Percentiles rank a stretch among this genome's conserved stretches.
phyloP scores from a whole-genome alignment of 192 early-diverging fungal genomes.

The Ambispora gerdemannii region DNA sequence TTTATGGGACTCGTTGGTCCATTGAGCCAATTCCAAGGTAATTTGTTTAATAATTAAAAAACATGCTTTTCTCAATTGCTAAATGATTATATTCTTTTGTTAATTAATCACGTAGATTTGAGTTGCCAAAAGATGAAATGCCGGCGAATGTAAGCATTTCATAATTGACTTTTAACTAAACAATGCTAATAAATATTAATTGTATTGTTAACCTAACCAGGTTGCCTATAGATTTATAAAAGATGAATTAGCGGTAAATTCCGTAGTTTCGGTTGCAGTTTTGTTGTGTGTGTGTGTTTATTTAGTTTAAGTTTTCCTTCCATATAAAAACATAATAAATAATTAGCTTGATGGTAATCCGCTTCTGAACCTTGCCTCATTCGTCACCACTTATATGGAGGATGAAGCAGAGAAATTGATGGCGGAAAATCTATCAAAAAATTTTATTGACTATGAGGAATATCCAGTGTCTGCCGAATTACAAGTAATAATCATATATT shows the following conservation, averaged over 20 bases:
- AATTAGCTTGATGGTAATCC: constrained; percentile 74
- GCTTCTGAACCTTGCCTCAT: constrained; percentile 70
- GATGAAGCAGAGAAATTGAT: constrained; percentile 78
- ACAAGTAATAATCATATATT: constrained; percentile 37
- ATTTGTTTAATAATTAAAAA: background rate
- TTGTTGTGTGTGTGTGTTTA: background rate
- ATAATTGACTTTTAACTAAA: no score
- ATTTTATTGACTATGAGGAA: constrained; percentile 58
- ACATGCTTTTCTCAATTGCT: background rate
- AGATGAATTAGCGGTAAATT: constrained; percentile 17
- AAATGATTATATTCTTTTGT: background rate
- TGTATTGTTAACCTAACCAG: no score
- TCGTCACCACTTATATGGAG: constrained; percentile 80
- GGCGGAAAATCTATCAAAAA: constrained; percentile 70
- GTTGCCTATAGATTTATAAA: constrained; percentile 15
- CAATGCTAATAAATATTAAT: no score
- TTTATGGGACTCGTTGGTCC: constrained; percentile 15
- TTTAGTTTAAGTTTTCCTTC: background rate
- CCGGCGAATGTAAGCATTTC: no score
- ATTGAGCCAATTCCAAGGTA: constrained; percentile 17
- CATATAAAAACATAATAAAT: background rate
- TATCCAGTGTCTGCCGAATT: constrained; percentile 45
- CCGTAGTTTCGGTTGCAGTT: background rate
- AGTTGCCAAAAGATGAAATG: constrained; percentile 9
- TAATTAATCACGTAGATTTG: background rate